A percentile compares a stretch with the other conserved stretches of the same genome.
Conservation (phyloP, 2,329 filamentous ascomycete genomes). For the Curvularia eragrostidis region DNA sequence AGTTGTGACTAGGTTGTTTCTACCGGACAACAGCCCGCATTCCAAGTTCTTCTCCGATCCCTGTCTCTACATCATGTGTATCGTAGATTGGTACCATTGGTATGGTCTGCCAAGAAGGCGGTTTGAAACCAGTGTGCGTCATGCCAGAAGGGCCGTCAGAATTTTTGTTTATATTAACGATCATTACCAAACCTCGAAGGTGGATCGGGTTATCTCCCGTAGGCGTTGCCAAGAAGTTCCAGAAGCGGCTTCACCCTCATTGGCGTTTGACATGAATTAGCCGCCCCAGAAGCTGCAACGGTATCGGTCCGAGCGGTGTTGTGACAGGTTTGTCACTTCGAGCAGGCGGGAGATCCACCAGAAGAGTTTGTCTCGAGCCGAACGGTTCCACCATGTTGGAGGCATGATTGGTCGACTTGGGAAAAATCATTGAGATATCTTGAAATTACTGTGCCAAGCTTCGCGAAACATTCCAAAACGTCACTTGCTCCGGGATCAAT, state of each 20-base stretch:
- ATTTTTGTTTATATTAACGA: conserved; percentile 10
- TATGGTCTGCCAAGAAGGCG: conserved; percentile 7
- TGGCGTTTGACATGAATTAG: conserved; percentile 18
- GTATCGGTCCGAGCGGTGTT: conserved; percentile 19
- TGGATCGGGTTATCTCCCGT: conserved; percentile 13
- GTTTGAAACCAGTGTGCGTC: conserved; percentile 17
- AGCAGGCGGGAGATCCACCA: conserved; percentile 11
- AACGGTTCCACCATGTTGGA: neutral
- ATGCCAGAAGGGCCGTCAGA: conserved; percentile 10
- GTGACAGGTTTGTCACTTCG: conserved; percentile 17
- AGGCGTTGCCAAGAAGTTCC: conserved; percentile 18
- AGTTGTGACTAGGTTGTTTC: conserved; percentile 1
- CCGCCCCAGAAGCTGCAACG: conserved; percentile 5
- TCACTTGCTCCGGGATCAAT: neutral
- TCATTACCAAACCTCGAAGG: conserved; percentile 8
- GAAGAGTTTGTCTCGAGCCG: conserved; percentile 2
- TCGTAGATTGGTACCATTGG: conserved; percentile 3
- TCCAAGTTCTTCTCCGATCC: conserved; percentile 1
- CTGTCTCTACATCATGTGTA: conserved; percentile 8
- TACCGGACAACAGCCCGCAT: conserved; percentile 2
- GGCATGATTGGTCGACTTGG: conserved; percentile 5
- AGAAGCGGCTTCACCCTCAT: conserved; percentile 7
- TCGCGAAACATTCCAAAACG: neutral
- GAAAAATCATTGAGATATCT: conserved; percentile 2
- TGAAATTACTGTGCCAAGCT: conserved; percentile 10